Conservation (phyloP, 495 filamentous ascomycete species). For the Cercophora scortea region DNA sequence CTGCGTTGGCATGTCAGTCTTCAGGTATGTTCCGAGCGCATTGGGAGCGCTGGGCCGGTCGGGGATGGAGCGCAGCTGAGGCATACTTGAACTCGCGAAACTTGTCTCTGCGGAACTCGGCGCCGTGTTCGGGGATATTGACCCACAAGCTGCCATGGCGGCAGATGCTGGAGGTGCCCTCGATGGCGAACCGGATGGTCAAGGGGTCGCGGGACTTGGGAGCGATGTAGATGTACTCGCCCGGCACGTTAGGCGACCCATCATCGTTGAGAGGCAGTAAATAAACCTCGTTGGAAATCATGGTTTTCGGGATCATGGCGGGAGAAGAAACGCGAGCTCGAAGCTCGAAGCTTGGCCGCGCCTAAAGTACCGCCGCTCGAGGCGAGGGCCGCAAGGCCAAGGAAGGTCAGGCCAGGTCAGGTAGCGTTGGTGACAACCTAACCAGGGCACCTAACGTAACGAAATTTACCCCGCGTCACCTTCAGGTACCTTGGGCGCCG, state of each 20-base stretch:
- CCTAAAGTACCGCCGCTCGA: too few relatives aligned
- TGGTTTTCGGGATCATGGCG: constrained; percentile 43
- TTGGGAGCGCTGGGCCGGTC: too few relatives aligned
- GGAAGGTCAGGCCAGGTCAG: background rate
- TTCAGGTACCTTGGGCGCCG: background rate
- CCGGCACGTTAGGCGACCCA: constrained; percentile 83
- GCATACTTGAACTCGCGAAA: constrained; percentile 83
- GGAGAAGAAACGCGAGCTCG: constrained; percentile 2
- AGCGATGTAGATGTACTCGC: constrained; percentile 85
- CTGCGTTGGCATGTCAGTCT: constrained; percentile 32
- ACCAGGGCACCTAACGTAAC: background rate
- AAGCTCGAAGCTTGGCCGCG: background rate
- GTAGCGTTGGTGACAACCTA: background rate
- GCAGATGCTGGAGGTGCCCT: constrained; percentile 94
- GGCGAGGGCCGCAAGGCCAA: too few relatives aligned
- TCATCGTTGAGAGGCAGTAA: constrained; percentile 82
- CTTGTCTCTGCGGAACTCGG: constrained; percentile 62
- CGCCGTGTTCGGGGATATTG: constrained; percentile 75
- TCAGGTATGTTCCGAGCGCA: too few relatives aligned
- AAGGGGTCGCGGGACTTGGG: constrained; percentile 65
- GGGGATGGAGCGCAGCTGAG: too few relatives aligned
- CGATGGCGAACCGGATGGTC: constrained; percentile 81
- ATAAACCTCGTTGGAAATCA: constrained; percentile 63
- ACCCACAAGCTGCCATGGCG: constrained; percentile 90
- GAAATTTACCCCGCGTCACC: too few relatives aligned